Base-by-base conservation (phyloP, 441 rosid genomes). In the Theobroma grandiflorum region DNA sequence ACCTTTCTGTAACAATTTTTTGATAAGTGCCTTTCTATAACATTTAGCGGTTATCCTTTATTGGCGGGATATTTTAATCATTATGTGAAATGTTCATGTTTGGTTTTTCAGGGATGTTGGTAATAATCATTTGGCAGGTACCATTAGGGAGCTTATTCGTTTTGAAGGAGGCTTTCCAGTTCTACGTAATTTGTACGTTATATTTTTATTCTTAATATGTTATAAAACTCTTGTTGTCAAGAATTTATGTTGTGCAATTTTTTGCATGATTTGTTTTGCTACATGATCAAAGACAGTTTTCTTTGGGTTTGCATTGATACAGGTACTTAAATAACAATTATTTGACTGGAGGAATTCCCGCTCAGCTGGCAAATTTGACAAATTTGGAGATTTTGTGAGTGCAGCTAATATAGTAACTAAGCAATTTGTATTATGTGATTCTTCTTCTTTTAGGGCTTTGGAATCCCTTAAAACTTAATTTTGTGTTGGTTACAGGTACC, bases 371-470 rank as follows among this genome's bases (percentile, higher is more conserved):
- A 53, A 96, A 95, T 86, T 85, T 96, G 82, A 93, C 94, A 81
- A 91, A 91, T 83, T 83, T 96, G 89, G 99, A 96, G 87, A 93
- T 96, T 80, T 73, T 96, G 99, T 95, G 89, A 93, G 98, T 84
- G 77, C 71, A 5, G 20, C 63, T 69, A 5, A 69, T 40, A n/a
- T 42, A 38, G 66, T 58, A 9, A 22, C 57, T 40, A 38, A 26
- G 31, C 59, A 72, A 65, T 53, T 52, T 26, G 40, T 66, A 49
- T 58, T 31, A 2, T 50, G n/a, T 33, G 16, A 40, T 42, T 55
- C 45, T 42, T 72, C 7, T 1, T 20, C 37, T 65, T 57, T 55
- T 71, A 14, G 4, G n/a, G n/a, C 62, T 38, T n/a, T 1, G 26
- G 2, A 75, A 67, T 77, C 50, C 33, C 66, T 42, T 76, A 9